Conservation (phyloP, 805 yeast genomes). For the Cyberlindnera subsufficiens region DNA sequence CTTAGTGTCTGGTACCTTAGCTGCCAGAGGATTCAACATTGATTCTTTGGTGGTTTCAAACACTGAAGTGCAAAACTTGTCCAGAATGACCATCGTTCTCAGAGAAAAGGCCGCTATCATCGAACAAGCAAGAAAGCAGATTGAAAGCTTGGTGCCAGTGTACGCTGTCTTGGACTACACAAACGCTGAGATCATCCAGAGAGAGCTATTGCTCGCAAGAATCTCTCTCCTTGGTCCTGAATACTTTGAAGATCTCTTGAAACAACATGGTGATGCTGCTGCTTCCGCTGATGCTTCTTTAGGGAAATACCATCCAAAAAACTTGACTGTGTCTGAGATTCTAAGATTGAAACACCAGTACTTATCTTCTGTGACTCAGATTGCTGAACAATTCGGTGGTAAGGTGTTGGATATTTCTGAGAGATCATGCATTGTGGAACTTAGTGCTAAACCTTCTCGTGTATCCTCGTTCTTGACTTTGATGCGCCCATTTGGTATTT, state of each 20-base stretch:
- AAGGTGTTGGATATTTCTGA: constrained; percentile 87
- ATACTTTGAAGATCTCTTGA: constrained; percentile 89
- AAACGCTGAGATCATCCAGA: constrained; percentile 78
- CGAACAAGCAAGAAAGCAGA: constrained; percentile 97
- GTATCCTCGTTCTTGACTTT: constrained; percentile 81
- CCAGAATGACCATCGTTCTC: constrained; percentile 94
- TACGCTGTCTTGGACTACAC: constrained; percentile 96
- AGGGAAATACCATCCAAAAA: constrained; percentile 73
- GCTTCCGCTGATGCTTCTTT: constrained; percentile 26
- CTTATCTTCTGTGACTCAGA: constrained; percentile 73
- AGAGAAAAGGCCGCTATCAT: constrained; percentile 94
- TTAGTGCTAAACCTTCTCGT: constrained; percentile 90
- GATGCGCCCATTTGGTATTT: constrained; percentile 91
- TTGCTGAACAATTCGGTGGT: constrained; percentile 88
- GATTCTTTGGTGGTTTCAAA: constrained; percentile 95
- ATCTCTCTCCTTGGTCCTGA: constrained; percentile 96
- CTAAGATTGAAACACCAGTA: constrained; percentile 91
- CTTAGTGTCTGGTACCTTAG: constrained; percentile 88
- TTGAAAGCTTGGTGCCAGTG: constrained; percentile 96
- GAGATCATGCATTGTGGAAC: constrained; percentile 89
- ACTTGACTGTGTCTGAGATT: constrained; percentile 85
- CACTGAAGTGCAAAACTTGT: constrained; percentile 91
- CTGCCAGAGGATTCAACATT: constrained; percentile 97
- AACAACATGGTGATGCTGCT: constrained; percentile 55
- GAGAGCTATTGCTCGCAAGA: constrained; percentile 89